phyloP scores from a whole-genome alignment of 768 basidiomycete genomes.

The Lyophyllum semitale region DNA sequence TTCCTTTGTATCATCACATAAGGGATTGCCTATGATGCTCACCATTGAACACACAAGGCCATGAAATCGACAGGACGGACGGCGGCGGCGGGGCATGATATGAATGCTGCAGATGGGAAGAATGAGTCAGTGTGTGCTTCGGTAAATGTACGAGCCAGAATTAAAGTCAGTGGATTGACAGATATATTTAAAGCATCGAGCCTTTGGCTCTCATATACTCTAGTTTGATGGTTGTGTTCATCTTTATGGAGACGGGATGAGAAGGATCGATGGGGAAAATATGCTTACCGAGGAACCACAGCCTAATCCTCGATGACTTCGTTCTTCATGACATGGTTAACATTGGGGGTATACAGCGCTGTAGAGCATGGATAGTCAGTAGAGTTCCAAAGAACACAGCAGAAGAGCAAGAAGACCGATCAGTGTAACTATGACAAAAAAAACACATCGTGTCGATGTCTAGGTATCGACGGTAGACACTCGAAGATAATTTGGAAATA shows the following conservation, averaged over 20 bases:
- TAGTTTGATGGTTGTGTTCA: conserved; percentile 84
- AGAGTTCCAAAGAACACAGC: conserved; percentile 3
- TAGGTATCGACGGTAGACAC: conserved; percentile 53
- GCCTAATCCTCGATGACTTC: not conserved
- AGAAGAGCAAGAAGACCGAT: conserved; percentile 44
- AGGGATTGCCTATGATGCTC: conserved; percentile 28
- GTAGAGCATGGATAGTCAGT: not conserved
- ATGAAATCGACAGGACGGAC: not conserved
- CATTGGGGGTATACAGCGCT: not conserved
- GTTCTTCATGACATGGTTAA: not conserved
- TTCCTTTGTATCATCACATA: conserved; percentile 67
- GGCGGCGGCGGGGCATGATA: not conserved
- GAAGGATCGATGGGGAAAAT: not conserved
- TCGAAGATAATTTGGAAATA: conserved; percentile 45
- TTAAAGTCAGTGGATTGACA: conserved; percentile 58
- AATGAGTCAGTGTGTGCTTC: not conserved
- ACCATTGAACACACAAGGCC: conserved; percentile 26
- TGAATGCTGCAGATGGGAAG: not conserved
- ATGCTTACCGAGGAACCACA: not conserved
- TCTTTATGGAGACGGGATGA: conserved; percentile 33
- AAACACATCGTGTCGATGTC: conserved; percentile 54
- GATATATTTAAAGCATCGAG: conserved; percentile 71
- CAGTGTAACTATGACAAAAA: conserved; percentile 94
- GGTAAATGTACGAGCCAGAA: not conserved
- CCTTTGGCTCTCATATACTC: conserved; percentile 81